Percentiles rank a stretch among this genome's conserved stretches.
Evolutionary conservation across 1,284 basidiomycete genomes (phyloP).

Genomic region (Stygiomarasmius scandens): DNA sequence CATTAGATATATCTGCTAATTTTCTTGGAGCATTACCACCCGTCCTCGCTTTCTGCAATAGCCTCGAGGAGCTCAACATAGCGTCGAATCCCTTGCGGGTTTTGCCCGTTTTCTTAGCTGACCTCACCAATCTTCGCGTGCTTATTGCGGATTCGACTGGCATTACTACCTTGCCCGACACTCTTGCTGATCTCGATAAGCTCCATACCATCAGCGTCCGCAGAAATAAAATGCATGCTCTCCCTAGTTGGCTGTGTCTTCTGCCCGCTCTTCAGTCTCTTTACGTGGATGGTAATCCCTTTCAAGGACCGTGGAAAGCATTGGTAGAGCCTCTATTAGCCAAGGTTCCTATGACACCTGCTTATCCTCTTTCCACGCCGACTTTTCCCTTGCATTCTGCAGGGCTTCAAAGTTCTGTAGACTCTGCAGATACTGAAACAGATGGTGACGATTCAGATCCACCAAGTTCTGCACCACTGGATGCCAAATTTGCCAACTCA

Average conservation of each 20-base stretch:
- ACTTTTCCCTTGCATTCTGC: conserved; percentile 55
- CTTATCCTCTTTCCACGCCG: conserved; percentile 70
- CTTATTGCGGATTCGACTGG: conserved; percentile 90
- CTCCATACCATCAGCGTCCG: conserved; percentile 88
- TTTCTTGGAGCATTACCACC: conserved; percentile 82
- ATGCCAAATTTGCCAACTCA: conserved; percentile 28
- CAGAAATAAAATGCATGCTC: conserved; percentile 84
- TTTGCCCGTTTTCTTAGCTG: conserved; percentile 81
- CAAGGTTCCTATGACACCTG: conserved; percentile 59
- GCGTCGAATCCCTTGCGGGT: conserved; percentile 87
- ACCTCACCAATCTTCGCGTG: conserved; percentile 79
- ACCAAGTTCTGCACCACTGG: conserved; percentile 38
- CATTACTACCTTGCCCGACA: conserved; percentile 72
- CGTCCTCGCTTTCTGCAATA: conserved; percentile 73
- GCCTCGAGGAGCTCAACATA: conserved; percentile 93
- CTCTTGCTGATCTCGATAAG: conserved; percentile 68
- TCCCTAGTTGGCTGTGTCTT: conserved; percentile 93
- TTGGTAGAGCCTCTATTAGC: conserved; percentile 82
- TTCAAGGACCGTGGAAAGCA: conserved; percentile 88
- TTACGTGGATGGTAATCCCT: conserved; percentile 91
- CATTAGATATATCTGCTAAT: conserved; percentile 89
- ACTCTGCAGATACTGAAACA: conserved; percentile 38
- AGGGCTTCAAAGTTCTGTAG: conserved; percentile 39
- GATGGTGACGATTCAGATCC: conserved; percentile 60
- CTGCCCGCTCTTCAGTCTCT: conserved; percentile 83